phyloP scores from a whole-genome alignment of 2,329 filamentous ascomycete genomes.

The Colletotrichum sp. region DNA sequence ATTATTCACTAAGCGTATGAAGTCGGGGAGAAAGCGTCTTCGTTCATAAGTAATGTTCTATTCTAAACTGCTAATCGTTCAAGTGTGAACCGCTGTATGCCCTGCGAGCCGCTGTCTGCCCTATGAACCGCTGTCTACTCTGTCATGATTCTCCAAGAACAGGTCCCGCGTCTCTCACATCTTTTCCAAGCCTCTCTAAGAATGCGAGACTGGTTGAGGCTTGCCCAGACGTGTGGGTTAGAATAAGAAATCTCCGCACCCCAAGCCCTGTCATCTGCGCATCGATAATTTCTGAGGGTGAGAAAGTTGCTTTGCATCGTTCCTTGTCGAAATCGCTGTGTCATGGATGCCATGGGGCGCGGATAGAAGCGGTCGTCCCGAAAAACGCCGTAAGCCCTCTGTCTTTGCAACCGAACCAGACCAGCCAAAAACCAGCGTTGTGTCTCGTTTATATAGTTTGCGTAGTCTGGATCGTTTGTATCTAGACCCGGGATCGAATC shows the following conservation, averaged over 20 bases:
- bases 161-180: neutral
- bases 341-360: fast-evolving
- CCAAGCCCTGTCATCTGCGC: fast-evolving
- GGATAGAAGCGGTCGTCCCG: neutral
- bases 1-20: neutral
- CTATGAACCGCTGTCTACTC: neutral
- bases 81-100: neutral
- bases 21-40: neutral
- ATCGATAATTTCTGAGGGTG: fast-evolving
- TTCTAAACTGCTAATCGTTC: neutral
- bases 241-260: no score
- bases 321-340: neutral
- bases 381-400: neutral
- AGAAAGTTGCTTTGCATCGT: fast-evolving
- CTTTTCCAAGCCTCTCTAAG: neutral
- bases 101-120: neutral
- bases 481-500: no score
- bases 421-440: neutral
- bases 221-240: neutral
- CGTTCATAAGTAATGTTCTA: neutral
- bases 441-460: no score
- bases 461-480: no score
- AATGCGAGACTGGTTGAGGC: neutral
- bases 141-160: neutral
- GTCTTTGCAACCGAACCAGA: neutral